Base-by-base conservation (phyloP, 208 protist species). In the Trypanosoma theileri region DNA sequence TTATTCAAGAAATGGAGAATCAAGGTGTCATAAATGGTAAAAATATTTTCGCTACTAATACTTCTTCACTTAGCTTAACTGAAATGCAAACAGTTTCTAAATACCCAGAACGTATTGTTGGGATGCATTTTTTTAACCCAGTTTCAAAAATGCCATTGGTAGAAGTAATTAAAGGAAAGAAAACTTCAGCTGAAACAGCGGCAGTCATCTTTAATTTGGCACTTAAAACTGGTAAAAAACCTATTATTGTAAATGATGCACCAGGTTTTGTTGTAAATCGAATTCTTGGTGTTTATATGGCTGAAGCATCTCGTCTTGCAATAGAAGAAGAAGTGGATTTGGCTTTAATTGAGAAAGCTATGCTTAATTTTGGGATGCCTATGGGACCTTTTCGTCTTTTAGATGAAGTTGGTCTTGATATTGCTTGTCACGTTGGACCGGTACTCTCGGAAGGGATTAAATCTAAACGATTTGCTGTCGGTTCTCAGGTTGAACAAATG, bases 41-140 rank as follows among this genome's bases (percentile, higher is more conserved):
- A 42, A 86, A 67, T 60, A 73, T 98, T 50, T 93, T 98, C 66
- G 92, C 93, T 12, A 94, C 94, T 50, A 98, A 98, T 80, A 98
- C 96, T 17, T 97, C 91, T 3, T 96, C 96, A 22, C 79, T 98
- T 14, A 91, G 91, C 61, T 84, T 98, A 53, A 85, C 79, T 13
- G 86, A 98, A 73, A 80, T 98, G 72, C 89, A 94, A 60, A 75
- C 63, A 10, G 87, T 77, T 41, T 82, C 85, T 28, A 84, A 82
- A 69, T 80, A 80, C 69, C 91, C 92, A 31, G 59, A 89, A 59
- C 82, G 85, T 57, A 85, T 98, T 66, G 83, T 97, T 60, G 95
- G 95, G 66, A 97, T 98, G 91, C 95, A 98, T 77, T 98, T 97
- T 75, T 98, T 98, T 85, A 96, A 95, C 74, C 95, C 95, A 11